Conservation (phyloP, 2,329 filamentous ascomycete genomes). For the Eurotiales sp. region DNA sequence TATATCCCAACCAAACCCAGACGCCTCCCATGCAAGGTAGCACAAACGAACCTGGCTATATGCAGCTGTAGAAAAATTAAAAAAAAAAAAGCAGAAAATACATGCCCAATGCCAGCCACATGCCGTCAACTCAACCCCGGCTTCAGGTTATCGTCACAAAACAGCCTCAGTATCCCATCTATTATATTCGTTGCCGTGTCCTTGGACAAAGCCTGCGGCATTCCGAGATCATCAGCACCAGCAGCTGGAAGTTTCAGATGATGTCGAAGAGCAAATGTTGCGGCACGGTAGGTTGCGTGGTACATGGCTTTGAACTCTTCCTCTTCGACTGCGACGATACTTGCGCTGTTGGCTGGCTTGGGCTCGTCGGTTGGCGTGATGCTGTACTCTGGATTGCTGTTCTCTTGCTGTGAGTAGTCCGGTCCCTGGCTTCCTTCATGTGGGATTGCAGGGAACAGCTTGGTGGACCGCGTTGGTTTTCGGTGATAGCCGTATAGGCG, state of each 20-base stretch:
- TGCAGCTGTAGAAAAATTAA: too few species aligned
- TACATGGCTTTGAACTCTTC: constrained; percentile 44
- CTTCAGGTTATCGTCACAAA: constrained; percentile 34
- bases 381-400: neutral
- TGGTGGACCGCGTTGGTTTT: constrained; percentile 22
- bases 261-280: constrained; percentile 40
- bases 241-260: constrained; percentile 29
- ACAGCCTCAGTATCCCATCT: constrained; percentile 38
- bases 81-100: too few species aligned
- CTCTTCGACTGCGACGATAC: too few species aligned
- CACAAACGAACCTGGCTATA: neutral
- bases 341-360: too few species aligned
- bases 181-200: constrained; percentile 40
- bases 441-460: constrained; percentile 18
- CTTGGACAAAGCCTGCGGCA: constrained; percentile 29
- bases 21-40: neutral
- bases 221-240: neutral
- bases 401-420: constrained; percentile 2
- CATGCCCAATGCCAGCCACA: too few species aligned
- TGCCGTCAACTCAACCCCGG: neutral
- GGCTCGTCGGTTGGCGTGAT: neutral
- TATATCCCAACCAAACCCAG: neutral
- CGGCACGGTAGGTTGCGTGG: constrained; percentile 42
- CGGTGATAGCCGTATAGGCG: constrained; percentile 42
- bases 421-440: constrained; percentile 11